A percentile compares a stretch with the other conserved stretches of the same genome.
Conservation (phyloP, 2,329 filamentous ascomycete genomes). For the Fusarium euwallaceae region DNA sequence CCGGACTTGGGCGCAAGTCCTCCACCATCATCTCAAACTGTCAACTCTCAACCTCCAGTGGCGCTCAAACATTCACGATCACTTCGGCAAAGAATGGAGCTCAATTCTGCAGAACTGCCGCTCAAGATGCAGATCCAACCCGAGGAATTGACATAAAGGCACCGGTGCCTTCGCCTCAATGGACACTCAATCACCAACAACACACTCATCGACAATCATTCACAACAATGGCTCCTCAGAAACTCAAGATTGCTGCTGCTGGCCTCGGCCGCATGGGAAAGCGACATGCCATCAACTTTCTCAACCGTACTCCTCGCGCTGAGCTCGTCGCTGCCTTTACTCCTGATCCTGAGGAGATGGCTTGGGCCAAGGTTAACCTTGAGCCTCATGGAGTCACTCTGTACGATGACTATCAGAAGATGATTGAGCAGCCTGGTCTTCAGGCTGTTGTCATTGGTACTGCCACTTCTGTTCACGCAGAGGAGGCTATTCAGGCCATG, state of each 20-base stretch:
- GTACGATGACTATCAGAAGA: constrained; percentile 61
- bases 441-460: constrained; percentile 58
- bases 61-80: neutral
- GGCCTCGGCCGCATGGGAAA: constrained; percentile 67
- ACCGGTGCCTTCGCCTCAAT: neutral
- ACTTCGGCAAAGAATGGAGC: neutral
- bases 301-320: constrained; percentile 60
- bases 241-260: constrained; percentile 59
- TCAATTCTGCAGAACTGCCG: neutral
- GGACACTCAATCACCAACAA: neutral
- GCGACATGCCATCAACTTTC: constrained; percentile 63
- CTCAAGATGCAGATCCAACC: neutral
- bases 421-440: constrained; percentile 56
- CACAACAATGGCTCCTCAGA: constrained; percentile 37
- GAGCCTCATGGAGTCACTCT: constrained; percentile 58
- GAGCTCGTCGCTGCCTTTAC: constrained; percentile 64
- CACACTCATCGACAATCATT: constrained; percentile 11
- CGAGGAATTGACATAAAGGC: constrained; percentile 12
- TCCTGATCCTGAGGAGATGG: constrained; percentile 58
- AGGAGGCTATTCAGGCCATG: constrained; percentile 70
- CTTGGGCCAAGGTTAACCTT: constrained; percentile 60
- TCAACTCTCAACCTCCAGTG: neutral
- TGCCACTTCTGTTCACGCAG: constrained; percentile 67
- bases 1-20: neutral
- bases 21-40: neutral